A percentile compares a stretch with the other conserved stretches of the same genome.
phyloP scores from a whole-genome alignment of 345 rosid genomes.

The Iberis pinnata region DNA sequence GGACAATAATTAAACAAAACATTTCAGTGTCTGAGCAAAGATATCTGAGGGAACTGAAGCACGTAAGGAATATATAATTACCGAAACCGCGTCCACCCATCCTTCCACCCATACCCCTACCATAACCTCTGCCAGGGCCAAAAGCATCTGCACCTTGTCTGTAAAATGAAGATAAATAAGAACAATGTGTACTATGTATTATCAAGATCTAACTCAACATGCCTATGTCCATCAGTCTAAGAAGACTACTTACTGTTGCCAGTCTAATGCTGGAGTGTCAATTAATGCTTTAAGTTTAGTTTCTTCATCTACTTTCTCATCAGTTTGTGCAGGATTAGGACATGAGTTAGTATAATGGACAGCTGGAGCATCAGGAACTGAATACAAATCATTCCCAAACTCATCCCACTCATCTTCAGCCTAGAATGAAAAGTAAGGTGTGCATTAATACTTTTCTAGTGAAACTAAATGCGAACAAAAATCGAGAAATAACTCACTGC shows the following conservation, averaged over 20 bases:
- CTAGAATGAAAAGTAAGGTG: slow-evolving; percentile 29
- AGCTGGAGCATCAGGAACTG: slow-evolving; percentile 60
- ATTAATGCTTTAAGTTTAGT: slow-evolving; percentile 81
- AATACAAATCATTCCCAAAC: slow-evolving; percentile 88
- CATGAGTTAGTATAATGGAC: slow-evolving; percentile 42
- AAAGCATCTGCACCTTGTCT: slow-evolving; percentile 72
- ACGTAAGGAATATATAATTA: slow-evolving; percentile 24
- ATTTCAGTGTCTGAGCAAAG: neutral
- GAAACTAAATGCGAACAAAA: neutral
- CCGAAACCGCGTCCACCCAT: slow-evolving; percentile 92
- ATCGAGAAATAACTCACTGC: slow-evolving; percentile 33
- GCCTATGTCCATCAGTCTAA: slow-evolving; percentile 4
- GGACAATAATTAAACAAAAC: neutral
- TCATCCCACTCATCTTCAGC: slow-evolving; percentile 92
- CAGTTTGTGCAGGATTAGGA: slow-evolving; percentile 49
- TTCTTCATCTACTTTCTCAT: slow-evolving; percentile 70
- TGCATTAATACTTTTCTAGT: neutral
- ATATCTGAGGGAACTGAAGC: neutral
- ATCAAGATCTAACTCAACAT: neutral
- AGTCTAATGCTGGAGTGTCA: slow-evolving; percentile 91
- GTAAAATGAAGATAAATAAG: slow-evolving; percentile 25
- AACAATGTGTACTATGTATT: neutral
- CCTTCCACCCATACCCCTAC: slow-evolving; percentile 77
- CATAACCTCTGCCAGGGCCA: slow-evolving; percentile 80
- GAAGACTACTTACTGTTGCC: slow-evolving; percentile 74